A percentile compares a stretch with the other conserved stretches of the same genome.
phyloP scores from a whole-genome alignment of 2,329 filamentous ascomycete species.

The Trichoderma sp. region DNA sequence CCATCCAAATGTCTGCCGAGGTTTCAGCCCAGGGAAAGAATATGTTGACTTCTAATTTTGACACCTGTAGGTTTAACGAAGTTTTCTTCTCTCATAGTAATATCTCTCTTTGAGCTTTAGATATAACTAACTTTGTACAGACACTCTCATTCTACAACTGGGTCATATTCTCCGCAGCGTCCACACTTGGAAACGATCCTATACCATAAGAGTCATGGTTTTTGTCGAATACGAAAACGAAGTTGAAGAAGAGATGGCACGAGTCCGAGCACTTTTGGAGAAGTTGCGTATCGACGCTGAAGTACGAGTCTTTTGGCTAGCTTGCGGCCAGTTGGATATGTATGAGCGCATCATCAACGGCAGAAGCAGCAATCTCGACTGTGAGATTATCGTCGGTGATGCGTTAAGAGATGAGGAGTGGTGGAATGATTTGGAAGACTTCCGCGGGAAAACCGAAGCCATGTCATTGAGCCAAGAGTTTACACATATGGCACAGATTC shows the following conservation, averaged over 20 bases:
- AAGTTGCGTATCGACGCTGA: constrained; percentile 80
- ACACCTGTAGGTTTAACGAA: constrained; percentile 65
- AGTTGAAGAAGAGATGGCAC: constrained; percentile 70
- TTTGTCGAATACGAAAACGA: constrained; percentile 89
- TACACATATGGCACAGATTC: constrained; percentile 42
- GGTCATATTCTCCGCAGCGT: constrained; percentile 83
- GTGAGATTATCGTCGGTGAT: constrained; percentile 60
- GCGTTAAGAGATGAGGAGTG: constrained; percentile 70
- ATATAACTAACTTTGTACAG: constrained; percentile 25
- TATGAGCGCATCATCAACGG: constrained; percentile 81
- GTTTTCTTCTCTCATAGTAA: background rate
- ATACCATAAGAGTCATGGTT: constrained; percentile 72
- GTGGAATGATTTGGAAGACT: constrained; percentile 72
- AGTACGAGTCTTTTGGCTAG: constrained; percentile 77
- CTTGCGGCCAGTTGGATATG: constrained; percentile 66
- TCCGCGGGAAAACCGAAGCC: constrained; percentile 42
- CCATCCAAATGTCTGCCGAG: constrained; percentile 89
- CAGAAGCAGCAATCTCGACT: constrained; percentile 50
- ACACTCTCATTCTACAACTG: constrained; percentile 78
- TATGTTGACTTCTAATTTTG: constrained; percentile 82
- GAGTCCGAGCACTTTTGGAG: constrained; percentile 71
- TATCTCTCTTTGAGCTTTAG: background rate
- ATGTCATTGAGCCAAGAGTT: constrained; percentile 44
- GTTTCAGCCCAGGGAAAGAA: constrained; percentile 64
- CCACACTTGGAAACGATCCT: constrained; percentile 72